Evolutionary conservation across 768 basidiomycete genomes (phyloP).

Genomic region (Calvatia gigantea): DNA sequence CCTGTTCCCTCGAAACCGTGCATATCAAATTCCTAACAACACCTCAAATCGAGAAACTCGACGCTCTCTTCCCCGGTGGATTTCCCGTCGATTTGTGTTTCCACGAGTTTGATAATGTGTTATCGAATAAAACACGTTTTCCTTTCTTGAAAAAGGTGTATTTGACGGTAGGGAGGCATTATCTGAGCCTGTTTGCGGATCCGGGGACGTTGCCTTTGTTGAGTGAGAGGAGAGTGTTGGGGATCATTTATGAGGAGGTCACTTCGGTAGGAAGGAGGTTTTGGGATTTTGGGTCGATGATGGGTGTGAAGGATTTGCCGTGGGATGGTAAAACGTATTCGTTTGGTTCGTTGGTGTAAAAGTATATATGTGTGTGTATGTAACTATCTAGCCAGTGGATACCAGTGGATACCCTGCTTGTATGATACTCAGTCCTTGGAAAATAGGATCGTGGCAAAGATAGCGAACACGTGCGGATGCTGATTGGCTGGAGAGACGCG

Average conservation of each 20-base stretch:
- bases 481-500: background rate
- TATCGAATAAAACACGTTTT: slow-evolving; percentile 2
- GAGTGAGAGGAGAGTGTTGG: slow-evolving; percentile 6
- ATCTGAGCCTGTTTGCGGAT: slow-evolving; percentile 3
- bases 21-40: slow-evolving; percentile 10
- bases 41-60: slow-evolving; percentile 6
- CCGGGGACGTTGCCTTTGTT: slow-evolving; percentile 2
- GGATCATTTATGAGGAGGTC: slow-evolving; percentile 7
- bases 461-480: background rate
- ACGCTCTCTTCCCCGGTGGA: slow-evolving; percentile 8
- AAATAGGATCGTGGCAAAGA: background rate
- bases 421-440: background rate
- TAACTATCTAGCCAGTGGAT: background rate
- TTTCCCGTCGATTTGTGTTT: slow-evolving; percentile 9
- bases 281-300: background rate
- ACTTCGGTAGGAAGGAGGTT: slow-evolving; percentile 1
- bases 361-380: background rate
- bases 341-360: background rate
- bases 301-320: background rate
- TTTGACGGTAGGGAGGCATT: slow-evolving; percentile 10
- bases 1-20: slow-evolving; percentile 1
- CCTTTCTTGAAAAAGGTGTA: slow-evolving; percentile 6
- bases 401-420: background rate
- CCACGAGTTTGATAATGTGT: slow-evolving; percentile 3
- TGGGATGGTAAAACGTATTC: slow-evolving; percentile 5